These are phyloP conservation scores for Periconia sp. DNA, from an alignment of 2,329 filamentous ascomycete species.

Conservation along the genomic window DNA sequence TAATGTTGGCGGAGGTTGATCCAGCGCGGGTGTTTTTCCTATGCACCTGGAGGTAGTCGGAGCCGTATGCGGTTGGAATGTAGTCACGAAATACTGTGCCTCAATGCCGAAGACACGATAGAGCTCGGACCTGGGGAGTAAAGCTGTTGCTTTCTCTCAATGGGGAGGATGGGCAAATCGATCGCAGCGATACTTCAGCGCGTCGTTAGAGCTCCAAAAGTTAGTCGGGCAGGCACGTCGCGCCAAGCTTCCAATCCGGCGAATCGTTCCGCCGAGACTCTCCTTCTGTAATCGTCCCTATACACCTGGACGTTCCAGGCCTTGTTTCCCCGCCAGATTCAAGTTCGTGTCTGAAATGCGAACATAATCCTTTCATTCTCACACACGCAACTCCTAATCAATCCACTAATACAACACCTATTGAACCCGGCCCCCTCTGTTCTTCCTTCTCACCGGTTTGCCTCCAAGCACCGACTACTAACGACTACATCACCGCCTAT, in stretches of 20 bases:
- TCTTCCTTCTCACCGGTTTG: background rate
- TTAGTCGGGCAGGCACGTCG: slow-evolving; percentile 22
- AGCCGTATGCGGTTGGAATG: background rate
- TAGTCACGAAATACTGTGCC: background rate
- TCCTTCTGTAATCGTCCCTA: background rate
- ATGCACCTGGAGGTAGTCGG: background rate
- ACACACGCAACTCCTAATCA: background rate
- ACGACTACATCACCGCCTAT: background rate
- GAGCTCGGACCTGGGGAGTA: background rate
- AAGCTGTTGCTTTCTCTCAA: slow-evolving; percentile 1
- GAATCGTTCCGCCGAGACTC: slow-evolving; percentile 20
- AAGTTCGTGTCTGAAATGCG: background rate
- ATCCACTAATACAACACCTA: background rate
- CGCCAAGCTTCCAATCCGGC: slow-evolving; percentile 19
- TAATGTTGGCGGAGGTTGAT: slow-evolving; percentile 6
- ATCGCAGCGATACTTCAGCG: slow-evolving; percentile 18
- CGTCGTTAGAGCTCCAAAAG: slow-evolving; percentile 30
- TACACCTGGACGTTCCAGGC: background rate
- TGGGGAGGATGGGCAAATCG: slow-evolving; percentile 5
- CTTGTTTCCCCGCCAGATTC: background rate
- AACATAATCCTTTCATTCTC: background rate
- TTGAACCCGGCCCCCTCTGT: background rate
- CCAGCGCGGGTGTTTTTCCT: slow-evolving; percentile 20
- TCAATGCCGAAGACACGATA: background rate
- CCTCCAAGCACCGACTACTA: background rate